Evolutionary conservation across 805 yeast species (phyloP).

Genomic region (Ogataea polymorpha): DNA sequence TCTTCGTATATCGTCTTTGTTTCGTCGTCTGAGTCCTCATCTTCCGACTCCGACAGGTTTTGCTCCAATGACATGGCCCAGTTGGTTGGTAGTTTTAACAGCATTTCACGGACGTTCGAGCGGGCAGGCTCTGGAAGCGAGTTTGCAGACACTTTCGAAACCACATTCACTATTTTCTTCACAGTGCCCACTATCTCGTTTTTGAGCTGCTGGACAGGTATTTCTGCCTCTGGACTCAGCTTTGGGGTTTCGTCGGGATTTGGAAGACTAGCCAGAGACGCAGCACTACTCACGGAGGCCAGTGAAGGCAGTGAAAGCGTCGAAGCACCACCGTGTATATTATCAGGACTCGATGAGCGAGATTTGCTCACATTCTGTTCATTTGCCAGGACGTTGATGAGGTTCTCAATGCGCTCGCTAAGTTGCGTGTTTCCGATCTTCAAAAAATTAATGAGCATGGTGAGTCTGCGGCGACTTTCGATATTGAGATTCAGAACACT

Average conservation of each 20-base stretch:
- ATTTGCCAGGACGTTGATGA: conserved; percentile 35
- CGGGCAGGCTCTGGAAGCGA: conserved; percentile 77
- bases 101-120: conserved; percentile 72
- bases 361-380: conserved; percentile 18
- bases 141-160: conserved; percentile 79
- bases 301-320: conserved; percentile 15
- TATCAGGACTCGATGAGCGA: conserved; percentile 4
- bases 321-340: not conserved
- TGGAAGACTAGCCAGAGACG: conserved; percentile 16
- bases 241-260: conserved; percentile 8
- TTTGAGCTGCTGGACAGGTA: conserved; percentile 49
- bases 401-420: conserved; percentile 58
- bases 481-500: conserved; percentile 37
- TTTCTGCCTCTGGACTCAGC: conserved; percentile 13
- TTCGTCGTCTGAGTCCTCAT: conserved; percentile 22
- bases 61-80: conserved; percentile 48
- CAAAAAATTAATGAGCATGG: conserved; percentile 75
- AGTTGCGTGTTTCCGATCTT: conserved; percentile 79
- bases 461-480: conserved; percentile 72
- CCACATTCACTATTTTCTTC: conserved; percentile 79
- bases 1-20: conserved; percentile 21
- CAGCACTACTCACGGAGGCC: conserved; percentile 20
- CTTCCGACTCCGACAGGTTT: conserved; percentile 20
- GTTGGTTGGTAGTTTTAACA: conserved; percentile 70
- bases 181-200: conserved; percentile 86